Evolutionary conservation across 2,329 filamentous ascomycete species (phyloP).

Genomic region (Hymenoscyphus fraxineus): DNA sequence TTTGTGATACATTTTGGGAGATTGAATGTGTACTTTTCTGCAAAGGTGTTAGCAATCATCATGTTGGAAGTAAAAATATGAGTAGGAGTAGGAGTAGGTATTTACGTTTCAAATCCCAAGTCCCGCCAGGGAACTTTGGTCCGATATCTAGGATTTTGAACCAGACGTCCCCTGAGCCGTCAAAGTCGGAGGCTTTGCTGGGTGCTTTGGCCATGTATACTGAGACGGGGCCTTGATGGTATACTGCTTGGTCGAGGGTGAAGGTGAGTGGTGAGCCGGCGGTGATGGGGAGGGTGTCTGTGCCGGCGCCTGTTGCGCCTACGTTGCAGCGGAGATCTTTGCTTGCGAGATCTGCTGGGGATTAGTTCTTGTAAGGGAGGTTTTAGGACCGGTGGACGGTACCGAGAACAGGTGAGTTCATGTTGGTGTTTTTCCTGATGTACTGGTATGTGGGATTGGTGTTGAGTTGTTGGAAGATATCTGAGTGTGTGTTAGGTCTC

Average conservation of each 20-base stretch:
- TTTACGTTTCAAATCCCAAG: conserved; percentile 21
- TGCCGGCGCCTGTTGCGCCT: conserved; percentile 22
- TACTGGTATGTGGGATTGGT: conserved; percentile 43
- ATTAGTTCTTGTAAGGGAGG: background rate
- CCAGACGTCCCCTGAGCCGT: conserved; percentile 32
- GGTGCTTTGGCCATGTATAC: conserved; percentile 35
- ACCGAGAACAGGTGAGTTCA: conserved; percentile 45
- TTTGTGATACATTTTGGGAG: conserved; percentile 28
- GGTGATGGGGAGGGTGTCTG: conserved; percentile 26
- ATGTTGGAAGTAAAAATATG: background rate
- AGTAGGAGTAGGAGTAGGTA: background rate
- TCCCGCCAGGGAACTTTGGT: conserved; percentile 24
- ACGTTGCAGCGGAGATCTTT: conserved; percentile 47
- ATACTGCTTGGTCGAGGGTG: conserved; percentile 39
- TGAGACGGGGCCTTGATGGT: conserved; percentile 31
- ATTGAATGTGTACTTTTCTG: conserved; percentile 20
- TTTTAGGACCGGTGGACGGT: background rate
- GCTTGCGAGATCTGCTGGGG: conserved; percentile 39
- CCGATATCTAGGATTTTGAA: conserved; percentile 33
- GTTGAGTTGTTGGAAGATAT: conserved; percentile 19
- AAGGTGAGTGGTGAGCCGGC: conserved; percentile 41
- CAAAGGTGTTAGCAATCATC: background rate
- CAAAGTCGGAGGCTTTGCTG: conserved; percentile 27
- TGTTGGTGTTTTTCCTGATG: conserved; percentile 40
- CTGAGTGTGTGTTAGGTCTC: conserved; percentile 5